These are phyloP conservation scores for Coprinellus micaceus DNA, from an alignment of 768 basidiomycete species.

Conservation along the genomic window DNA sequence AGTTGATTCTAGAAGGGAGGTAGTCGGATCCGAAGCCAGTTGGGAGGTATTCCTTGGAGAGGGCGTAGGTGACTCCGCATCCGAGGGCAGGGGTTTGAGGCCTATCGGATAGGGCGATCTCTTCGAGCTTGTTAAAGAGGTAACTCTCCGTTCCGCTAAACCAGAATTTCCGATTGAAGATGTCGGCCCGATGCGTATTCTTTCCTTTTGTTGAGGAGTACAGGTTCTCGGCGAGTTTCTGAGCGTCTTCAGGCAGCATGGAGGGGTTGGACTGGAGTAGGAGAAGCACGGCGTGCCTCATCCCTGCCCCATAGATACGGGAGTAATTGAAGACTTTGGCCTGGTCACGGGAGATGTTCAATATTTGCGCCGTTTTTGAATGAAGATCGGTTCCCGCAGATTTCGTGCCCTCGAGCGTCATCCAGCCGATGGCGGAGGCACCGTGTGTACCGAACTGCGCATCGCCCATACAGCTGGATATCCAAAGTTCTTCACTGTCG, in stretches of 20 bases:
- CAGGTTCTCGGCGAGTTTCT: conserved; percentile 74
- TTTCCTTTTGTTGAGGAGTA: conserved; percentile 93
- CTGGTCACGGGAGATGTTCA: conserved; percentile 89
- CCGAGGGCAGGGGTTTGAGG: conserved; percentile 92
- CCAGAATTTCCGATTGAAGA: conserved; percentile 88
- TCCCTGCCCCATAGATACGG: conserved; percentile 96
- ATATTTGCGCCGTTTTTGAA: conserved; percentile 90
- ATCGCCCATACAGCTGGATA: conserved; percentile 97
- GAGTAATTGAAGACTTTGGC: conserved; percentile 99
- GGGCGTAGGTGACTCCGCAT: conserved; percentile 89
- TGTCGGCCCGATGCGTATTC: conserved; percentile 70
- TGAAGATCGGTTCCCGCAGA: conserved; percentile 92
- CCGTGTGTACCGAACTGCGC: conserved; percentile 97
- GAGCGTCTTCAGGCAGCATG: conserved; percentile 76
- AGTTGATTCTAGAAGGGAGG: conserved; percentile 96
- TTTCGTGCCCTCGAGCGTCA: conserved; percentile 98
- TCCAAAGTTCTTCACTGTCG: conserved; percentile 98
- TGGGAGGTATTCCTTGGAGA: conserved; percentile 87
- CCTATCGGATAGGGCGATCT: conserved; percentile 81
- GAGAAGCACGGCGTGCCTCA: conserved; percentile 87
- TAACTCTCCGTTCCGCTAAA: conserved; percentile 94
- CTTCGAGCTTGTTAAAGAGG: conserved; percentile 96
- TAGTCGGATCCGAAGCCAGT: conserved; percentile 80
- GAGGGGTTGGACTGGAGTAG: conserved; percentile 79
- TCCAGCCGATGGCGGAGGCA: conserved; percentile 96